These are phyloP conservation scores for Suhomyces ambrosiae DNA, from an alignment of 1,139 yeast genomes.

Conservation along the genomic window DNA sequence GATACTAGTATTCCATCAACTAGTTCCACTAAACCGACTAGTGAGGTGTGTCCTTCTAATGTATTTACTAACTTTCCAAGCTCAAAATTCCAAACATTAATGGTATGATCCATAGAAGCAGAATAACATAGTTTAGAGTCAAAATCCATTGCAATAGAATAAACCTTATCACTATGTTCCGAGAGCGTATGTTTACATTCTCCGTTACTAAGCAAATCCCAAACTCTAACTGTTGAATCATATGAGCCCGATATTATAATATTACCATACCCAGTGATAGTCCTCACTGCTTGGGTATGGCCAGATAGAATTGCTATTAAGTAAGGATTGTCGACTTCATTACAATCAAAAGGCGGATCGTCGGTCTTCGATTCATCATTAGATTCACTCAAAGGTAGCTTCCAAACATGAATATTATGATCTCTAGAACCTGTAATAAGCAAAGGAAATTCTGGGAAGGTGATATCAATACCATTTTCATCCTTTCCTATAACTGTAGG, in stretches of 20 bases:
- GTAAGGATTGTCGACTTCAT: conserved; percentile 60
- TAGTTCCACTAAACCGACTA: conserved; percentile 84
- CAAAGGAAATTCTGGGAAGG: conserved; percentile 64
- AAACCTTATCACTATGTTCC: conserved; percentile 88
- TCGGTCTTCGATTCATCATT: conserved; percentile 33
- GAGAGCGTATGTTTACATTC: conserved; percentile 70
- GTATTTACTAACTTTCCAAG: conserved; percentile 69
- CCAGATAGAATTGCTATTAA: conserved; percentile 78
- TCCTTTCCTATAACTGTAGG: conserved; percentile 63
- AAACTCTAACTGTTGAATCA: conserved; percentile 86
- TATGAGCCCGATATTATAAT: conserved; percentile 87
- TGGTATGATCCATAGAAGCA: conserved; percentile 89
- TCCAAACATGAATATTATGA: conserved; percentile 87
- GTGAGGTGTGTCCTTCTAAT: conserved; percentile 81
- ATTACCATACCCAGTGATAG: conserved; percentile 85
- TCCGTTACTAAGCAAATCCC: conserved; percentile 78
- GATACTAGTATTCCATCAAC: conserved; percentile 82
- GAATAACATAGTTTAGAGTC: conserved; percentile 80
- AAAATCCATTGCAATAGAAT: conserved; percentile 81
- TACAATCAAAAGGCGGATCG: conserved; percentile 33
- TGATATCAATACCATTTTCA: conserved; percentile 62
- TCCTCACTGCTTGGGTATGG: conserved; percentile 84
- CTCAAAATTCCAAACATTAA: conserved; percentile 86
- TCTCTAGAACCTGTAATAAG: conserved; percentile 92
- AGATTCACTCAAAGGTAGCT: conserved; percentile 57